A percentile compares a stretch with the other conserved stretches of the same genome.
These are phyloP conservation scores for Podila clonocystis DNA, from an alignment of 192 early-diverging fungal species.

Conservation along the genomic window DNA sequence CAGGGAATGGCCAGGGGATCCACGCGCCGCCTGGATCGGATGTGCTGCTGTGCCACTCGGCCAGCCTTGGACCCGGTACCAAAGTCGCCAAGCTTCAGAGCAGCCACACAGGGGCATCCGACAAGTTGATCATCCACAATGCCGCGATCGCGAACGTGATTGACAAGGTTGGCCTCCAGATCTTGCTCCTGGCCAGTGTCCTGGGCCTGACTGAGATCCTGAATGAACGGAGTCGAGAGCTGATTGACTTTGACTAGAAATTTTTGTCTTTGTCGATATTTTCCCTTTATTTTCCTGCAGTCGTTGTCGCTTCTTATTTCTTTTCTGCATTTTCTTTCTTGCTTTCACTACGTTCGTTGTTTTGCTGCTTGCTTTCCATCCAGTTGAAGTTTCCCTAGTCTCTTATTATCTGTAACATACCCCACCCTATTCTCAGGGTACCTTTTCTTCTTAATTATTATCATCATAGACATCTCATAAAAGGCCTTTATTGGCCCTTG, in stretches of 20 bases:
- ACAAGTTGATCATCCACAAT: constrained; percentile 33
- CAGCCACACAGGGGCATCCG: constrained; percentile 39
- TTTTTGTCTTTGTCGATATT: background rate
- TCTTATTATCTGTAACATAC: constrained; percentile 7
- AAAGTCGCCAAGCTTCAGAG: constrained; percentile 38
- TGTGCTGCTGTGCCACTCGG: constrained; percentile 38
- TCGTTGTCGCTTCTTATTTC: background rate
- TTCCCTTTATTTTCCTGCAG: background rate
- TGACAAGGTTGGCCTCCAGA: constrained; percentile 49
- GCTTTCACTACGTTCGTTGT: background rate
- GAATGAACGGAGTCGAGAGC: constrained; percentile 44
- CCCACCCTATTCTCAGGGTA: background rate
- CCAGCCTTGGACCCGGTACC: constrained; percentile 19
- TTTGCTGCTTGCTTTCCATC: background rate
- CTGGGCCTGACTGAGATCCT: constrained; percentile 48
- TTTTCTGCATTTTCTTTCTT: constrained; percentile 7
- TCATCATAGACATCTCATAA: too few relatives aligned
- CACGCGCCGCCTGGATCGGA: constrained; percentile 34
- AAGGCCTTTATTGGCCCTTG: too few relatives aligned
- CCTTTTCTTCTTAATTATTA: too few relatives aligned
- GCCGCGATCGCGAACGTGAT: constrained; percentile 27
- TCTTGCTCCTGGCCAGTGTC: constrained; percentile 40
- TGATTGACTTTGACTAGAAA: constrained; percentile 44
- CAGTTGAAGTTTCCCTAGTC: background rate
- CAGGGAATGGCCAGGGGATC: constrained; percentile 24